These are phyloP conservation scores for Calonectria ilicicola DNA, from an alignment of 2,329 filamentous ascomycete species.

Conservation along the genomic window DNA sequence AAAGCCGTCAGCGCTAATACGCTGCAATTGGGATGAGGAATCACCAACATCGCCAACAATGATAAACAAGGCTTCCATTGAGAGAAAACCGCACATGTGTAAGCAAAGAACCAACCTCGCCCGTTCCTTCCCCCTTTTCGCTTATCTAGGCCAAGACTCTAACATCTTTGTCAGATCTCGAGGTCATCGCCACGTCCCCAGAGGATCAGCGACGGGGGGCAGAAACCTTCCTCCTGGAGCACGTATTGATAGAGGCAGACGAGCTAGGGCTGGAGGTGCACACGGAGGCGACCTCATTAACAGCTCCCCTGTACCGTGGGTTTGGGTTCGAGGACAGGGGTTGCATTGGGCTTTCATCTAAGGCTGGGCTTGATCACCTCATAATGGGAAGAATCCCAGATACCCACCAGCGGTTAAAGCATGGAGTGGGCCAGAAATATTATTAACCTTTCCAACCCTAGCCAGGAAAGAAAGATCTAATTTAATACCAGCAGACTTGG, in stretches of 20 bases:
- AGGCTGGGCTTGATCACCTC: neutral
- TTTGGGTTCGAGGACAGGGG: slow-evolving; percentile 12
- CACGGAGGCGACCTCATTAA: neutral
- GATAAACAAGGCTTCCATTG: neutral
- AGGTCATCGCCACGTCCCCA: slow-evolving; percentile 11
- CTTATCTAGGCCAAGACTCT: neutral
- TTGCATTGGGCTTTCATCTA: neutral
- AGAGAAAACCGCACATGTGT: neutral
- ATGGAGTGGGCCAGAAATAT: slow-evolving; percentile 3
- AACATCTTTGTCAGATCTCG: slow-evolving; percentile 5
- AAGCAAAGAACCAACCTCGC: neutral
- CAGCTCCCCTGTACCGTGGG: neutral
- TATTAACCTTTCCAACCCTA: neutral
- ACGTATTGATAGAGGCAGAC: slow-evolving; percentile 1
- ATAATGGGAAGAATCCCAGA: slow-evolving; percentile 6
- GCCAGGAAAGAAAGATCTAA: no score
- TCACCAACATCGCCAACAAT: no score
- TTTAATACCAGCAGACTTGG: neutral
- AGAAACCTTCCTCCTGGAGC: slow-evolving; percentile 6
- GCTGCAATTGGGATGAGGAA: neutral
- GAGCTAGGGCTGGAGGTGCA: neutral
- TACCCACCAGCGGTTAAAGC: slow-evolving; percentile 4
- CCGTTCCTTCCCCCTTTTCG: neutral
- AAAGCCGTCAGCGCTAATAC: neutral
- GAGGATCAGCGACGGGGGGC: neutral